Base-by-base conservation (phyloP, 2,329 filamentous ascomycete genomes). In the Colletotrichum lupini region DNA sequence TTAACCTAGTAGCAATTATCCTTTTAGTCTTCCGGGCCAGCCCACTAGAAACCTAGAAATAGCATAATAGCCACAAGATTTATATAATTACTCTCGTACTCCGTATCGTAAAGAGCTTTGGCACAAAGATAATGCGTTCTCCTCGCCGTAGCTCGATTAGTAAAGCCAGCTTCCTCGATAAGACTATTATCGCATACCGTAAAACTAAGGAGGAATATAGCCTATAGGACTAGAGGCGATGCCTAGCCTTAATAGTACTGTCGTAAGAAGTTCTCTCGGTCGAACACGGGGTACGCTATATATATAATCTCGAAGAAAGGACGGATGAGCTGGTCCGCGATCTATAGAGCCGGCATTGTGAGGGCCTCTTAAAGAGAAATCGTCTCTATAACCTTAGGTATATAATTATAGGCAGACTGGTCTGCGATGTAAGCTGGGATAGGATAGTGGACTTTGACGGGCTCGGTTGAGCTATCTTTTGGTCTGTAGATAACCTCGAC, bases 31-130 rank as follows among this genome's bases (percentile, higher is more conserved):
- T 71, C 61, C 3, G 46, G 35, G 2, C 67, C 55, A 12, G 26
- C 30, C 71, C 71, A 74, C 67, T 56, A 74, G 24, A 74, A 74
- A 12, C 60, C 67, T 5, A 74, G 62, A n/a, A 74, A 56, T 19
- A 70, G 30, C 16, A 71, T 37, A 7, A 56, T 62, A 16, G 60
- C 71, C 1, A 64, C 49, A 26, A 74, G 19, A 6, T 61, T 66
- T 16, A 66, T 57, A 28, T 24, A 5, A 14, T 71, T 67, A n/a
- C 28, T 22, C 8, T 72, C 72, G 24, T 74, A 63, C 4, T 74
- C 68, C 5, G 72, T 58, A 55, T 74, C 72, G 14, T 74, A 74
- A 5, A 74, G 30, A 3, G 68, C 56, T 62, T 74, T 74, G 4
- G 63, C 68, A 5, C 68, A 56, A 6, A 35, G 56, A 26, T 72